Evolutionary conservation across 1,284 basidiomycete species (phyloP), one percentile per base, ranked within the genome.

Genomic region (Amylostereum areolatum): DNA sequence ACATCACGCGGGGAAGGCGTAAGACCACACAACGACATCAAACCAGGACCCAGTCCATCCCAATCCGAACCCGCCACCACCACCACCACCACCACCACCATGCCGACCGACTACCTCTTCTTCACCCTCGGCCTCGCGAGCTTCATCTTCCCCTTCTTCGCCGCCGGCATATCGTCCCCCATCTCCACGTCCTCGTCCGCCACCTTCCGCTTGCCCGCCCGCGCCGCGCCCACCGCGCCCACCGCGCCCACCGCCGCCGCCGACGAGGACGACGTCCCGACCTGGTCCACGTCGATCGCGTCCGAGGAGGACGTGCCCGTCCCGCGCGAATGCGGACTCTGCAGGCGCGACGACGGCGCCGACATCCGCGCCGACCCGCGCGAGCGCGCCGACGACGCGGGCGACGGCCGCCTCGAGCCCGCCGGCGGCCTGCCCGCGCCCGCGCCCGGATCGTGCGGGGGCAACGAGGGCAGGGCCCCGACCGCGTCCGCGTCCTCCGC

Each of bases 291-390:
- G 45, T 67, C 66, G 39, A 66, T 65, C 5, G 54, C 51, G 9
- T 66, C 66, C 4, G 61, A 58, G 0, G 55, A 51, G 3, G 61
- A 66, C 52, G 57, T 73, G 59, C 45, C 67, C 43, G 62, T 70
- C 61, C 55, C 49, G 55, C 45, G 64, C 48, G 53, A 62, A n/a
- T 59, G 53, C 18, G 63, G 62, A 48, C 60, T 62, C 50, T 57
- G 59, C 24, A 60, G 50, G 18, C 61, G 50, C 6, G 60, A 62
- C 5, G 59, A 52, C 30, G 50, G 45, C 11, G 56, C 60, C 12
- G 53, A 59, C 11, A 51, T 52, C 29, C 51, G 58, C 24, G 44
- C 58, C 1, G 62, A 64, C 11, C 50, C 57, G 7, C 61, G 56
- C 11, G 64, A 66, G 18, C 62, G 62, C 6, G 59, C 59, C 3